Conservation (phyloP, 192 early-diverging fungal species). For the Podila epicladia region DNA sequence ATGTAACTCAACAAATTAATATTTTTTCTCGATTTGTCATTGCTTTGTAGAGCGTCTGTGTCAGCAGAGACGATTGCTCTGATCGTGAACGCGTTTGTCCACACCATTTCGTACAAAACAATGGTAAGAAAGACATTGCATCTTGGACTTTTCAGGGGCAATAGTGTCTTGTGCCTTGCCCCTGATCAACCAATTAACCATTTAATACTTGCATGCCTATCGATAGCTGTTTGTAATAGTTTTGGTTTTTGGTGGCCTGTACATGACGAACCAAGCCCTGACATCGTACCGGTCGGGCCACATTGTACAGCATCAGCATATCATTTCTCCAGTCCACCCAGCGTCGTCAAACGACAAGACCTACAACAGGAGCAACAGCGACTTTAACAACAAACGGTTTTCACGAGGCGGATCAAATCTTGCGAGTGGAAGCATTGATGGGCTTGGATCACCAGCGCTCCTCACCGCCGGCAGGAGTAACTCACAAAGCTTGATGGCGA, state of each 20-base stretch:
- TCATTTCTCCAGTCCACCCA: neutral
- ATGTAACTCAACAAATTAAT: neutral
- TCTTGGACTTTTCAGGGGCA: neutral
- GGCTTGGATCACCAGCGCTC: too few species aligned
- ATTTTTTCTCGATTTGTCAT: neutral
- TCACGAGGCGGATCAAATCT: too few species aligned
- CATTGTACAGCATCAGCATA: slow-evolving; percentile 29
- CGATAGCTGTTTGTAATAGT: slow-evolving; percentile 29
- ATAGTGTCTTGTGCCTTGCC: neutral
- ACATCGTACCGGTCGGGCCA: slow-evolving; percentile 34
- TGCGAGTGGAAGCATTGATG: too few species aligned
- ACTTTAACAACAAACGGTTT: too few species aligned
- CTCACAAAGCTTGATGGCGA: too few species aligned
- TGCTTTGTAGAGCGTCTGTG: slow-evolving; percentile 67
- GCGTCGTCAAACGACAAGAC: neutral
- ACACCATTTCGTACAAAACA: slow-evolving; percentile 88
- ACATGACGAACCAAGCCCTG: slow-evolving; percentile 32
- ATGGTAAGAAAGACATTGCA: slow-evolving; percentile 58
- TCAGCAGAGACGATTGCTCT: slow-evolving; percentile 86
- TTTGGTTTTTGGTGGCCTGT: slow-evolving; percentile 32
- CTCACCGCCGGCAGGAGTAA: too few species aligned
- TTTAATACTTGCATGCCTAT: neutral
- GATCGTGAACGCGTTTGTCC: slow-evolving; percentile 84
- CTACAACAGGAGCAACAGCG: neutral
- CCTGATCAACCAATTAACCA: neutral